A percentile compares a stretch with the other conserved stretches of the same genome.
Conservation (phyloP, 345 rosid species). For the Brassica napus region Da-Ae NC_063449.1:37364001-37364500, state of each 20-base stretch:
- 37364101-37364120: conserved; percentile 13
- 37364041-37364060: neutral
- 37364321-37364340: conserved; percentile 7
- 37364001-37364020: conserved; percentile 12
- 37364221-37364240: conserved; percentile 22
- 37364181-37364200: neutral
- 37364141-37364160: conserved; percentile 20
- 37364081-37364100: conserved; percentile 17
- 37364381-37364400: conserved; percentile 29
- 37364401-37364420: conserved; percentile 90
- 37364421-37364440: conserved; percentile 62
- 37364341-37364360: neutral
- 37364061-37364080: neutral
- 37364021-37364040: conserved; percentile 39
- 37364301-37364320: conserved; percentile 40
- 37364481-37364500: neutral
- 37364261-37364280: conserved; percentile 7
- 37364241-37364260: conserved; percentile 39
- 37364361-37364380: conserved; percentile 27
- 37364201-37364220: neutral
- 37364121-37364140: conserved; percentile 21
- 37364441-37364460: conserved; percentile 62
- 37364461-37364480: conserved; percentile 43
- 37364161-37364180: conserved; percentile 18
- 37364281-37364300: conserved; percentile 24